phyloP scores from a whole-genome alignment of 495 filamentous ascomycete genomes.

The Trichoderma gamsii region DNA sequence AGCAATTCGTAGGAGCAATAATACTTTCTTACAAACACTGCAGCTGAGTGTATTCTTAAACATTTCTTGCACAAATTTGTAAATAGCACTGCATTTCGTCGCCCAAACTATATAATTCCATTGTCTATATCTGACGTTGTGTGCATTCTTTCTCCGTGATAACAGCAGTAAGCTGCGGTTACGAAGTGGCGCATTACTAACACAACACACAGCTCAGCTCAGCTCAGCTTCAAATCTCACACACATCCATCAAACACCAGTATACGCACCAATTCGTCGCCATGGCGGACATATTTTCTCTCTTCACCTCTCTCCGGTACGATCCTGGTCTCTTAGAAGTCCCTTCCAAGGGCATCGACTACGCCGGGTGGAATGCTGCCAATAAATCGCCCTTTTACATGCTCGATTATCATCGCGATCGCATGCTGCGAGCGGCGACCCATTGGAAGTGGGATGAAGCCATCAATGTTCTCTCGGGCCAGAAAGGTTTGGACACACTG shows the following conservation, averaged over 20 bases:
- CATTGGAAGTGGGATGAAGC: constrained; percentile 59
- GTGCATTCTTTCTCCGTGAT: no score
- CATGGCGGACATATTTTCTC: constrained; percentile 40
- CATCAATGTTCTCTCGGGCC: constrained; percentile 36
- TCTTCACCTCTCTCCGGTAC: constrained; percentile 73
- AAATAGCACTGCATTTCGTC: no score
- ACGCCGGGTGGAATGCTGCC: constrained; percentile 37
- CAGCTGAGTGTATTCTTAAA: no score
- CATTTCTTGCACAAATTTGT: no score
- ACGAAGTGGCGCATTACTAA: no score
- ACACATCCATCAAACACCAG: not conserved
- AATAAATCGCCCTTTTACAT: constrained; percentile 72
- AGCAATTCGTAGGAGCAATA: not conserved
- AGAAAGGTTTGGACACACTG: constrained; percentile 34
- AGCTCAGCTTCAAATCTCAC: no score
- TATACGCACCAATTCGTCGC: constrained; percentile 8
- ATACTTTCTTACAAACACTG: not conserved
- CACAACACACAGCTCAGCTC: no score
- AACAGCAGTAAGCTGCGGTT: no score
- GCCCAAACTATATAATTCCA: no score
- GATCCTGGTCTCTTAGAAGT: constrained; percentile 55
- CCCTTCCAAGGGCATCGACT: constrained; percentile 26
- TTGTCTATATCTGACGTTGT: no score
- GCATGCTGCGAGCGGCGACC: constrained; percentile 63
- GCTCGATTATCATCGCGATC: constrained; percentile 72